Evolutionary conservation across 352 stramenopile genomes (phyloP).

Genomic region (Pilasporangium apinafurcum): DNA sequence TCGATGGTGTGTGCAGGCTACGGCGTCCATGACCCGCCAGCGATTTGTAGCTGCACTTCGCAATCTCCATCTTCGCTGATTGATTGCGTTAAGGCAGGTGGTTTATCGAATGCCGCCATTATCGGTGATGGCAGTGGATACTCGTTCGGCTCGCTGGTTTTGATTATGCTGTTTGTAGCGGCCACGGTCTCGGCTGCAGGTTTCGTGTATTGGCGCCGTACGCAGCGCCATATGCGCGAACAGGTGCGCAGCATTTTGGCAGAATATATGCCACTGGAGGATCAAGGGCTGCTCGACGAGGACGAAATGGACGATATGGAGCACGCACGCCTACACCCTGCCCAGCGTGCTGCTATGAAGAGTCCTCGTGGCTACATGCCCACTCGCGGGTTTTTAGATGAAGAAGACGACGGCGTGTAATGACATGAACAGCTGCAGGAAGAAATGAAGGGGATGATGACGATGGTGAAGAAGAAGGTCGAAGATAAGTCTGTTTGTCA

Average conservation of each 20-base stretch:
- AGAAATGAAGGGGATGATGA: background rate
- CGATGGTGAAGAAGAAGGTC: too few species aligned
- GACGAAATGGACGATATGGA: constrained; percentile 59
- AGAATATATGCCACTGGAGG: constrained; percentile 96
- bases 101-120: constrained; percentile 54
- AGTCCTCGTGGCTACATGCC: constrained; percentile 84
- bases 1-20: constrained; percentile 86
- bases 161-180: constrained; percentile 81
- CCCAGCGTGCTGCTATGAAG: constrained; percentile 62
- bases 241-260: constrained; percentile 94
- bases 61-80: constrained; percentile 53
- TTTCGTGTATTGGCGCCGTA: constrained; percentile 90
- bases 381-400: constrained; percentile 77
- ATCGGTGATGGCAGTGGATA: constrained; percentile 47
- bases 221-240: constrained; percentile 91
- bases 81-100: constrained; percentile 68
- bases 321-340: constrained; percentile 58
- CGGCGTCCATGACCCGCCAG: constrained; percentile 68
- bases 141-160: constrained; percentile 78
- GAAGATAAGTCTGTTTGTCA: too few species aligned
- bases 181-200: constrained; percentile 63
- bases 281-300: constrained; percentile 65
- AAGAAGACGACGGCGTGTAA: constrained; percentile 76
- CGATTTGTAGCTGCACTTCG: constrained; percentile 69
- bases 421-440: background rate